Base-by-base conservation (phyloP, 2,329 filamentous ascomycete genomes). In the Pseudogymnoascus sp. region DNA sequence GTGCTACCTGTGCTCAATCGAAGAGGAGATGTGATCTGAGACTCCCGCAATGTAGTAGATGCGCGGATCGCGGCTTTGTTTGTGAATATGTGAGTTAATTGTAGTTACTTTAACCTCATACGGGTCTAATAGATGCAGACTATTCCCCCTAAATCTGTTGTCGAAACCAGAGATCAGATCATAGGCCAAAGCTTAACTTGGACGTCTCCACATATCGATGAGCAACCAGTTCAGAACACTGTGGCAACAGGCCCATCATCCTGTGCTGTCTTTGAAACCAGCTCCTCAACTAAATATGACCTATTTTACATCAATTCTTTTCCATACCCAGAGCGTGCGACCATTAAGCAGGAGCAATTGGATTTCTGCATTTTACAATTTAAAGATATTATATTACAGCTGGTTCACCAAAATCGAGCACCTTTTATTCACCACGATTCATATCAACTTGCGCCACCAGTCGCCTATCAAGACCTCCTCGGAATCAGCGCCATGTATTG, bases 11-110 rank as follows among this genome's bases (percentile, higher is more conserved):
- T 33, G 66, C 69, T 12, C 67, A 67, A 45, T 63, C 66, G 2
- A 70, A 70, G 64, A 38, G 67, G 52, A 65, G 67, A 64, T 70
- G 68, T 35, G 68, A 70, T 59, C 64, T 69, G 35, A 62, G 61
- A 12, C 38, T 68, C 8, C 69, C 68, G 3, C 12, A 8, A 8
- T 70, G 68, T 61, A 59, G 62, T 7, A 64, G 68, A 31, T 70
- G 69, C 43, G 59, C 19, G 6, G 63, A 23, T 6, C 64, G 62
- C 37, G 31, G 49, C 2, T 11, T 67, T 14, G 29, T 23, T n/a
- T 70, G 69, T 61, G 35, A 61, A 23, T 69, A 69, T 63, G 68
- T 68, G 41, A 63, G 67, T 65, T 7, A 11, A 31, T 35, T 37
- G 21, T 39, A 31, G 37, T 23, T 45, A 11, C 41, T 45, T 26